Evolutionary conservation across 1,284 basidiomycete genomes (phyloP).

Genomic region (Cutaneotrichosporon curvatum): DNA sequence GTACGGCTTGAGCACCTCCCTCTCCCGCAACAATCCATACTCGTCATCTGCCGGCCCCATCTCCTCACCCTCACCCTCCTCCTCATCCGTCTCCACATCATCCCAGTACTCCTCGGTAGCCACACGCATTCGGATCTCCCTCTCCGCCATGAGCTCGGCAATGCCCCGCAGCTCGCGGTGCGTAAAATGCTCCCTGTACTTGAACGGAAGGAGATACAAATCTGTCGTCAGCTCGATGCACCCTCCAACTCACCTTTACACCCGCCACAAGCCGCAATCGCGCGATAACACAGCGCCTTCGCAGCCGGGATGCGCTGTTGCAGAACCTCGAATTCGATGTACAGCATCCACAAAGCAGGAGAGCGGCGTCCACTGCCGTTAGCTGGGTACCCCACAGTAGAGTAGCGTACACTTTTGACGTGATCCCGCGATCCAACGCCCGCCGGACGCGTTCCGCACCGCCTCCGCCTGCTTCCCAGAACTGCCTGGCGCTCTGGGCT

Average conservation of each 20-base stretch:
- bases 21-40: conserved; percentile 33
- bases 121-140: conserved; percentile 63
- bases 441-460: conserved; percentile 38
- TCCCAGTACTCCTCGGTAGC: conserved; percentile 57
- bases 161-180: conserved; percentile 60
- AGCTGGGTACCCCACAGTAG: not conserved
- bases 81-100: conserved; percentile 30
- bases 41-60: conserved; percentile 25
- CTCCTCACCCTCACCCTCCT: conserved; percentile 43
- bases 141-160: conserved; percentile 72
- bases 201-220: conserved; percentile 78
- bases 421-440: conserved; percentile 36
- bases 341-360: conserved; percentile 62
- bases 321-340: conserved; percentile 73
- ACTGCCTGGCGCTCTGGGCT: conserved; percentile 24
- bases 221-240: conserved; percentile 52
- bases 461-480: conserved; percentile 36
- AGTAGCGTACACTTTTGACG: conserved; percentile 24
- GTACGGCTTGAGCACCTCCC: conserved; percentile 37
- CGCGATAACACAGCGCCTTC: conserved; percentile 71
- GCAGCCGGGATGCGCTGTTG: conserved; percentile 57
- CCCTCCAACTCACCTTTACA: conserved; percentile 41
- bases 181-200: conserved; percentile 59
- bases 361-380: conserved; percentile 20
- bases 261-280: conserved; percentile 56